Evolutionary conservation across 1,284 basidiomycete species (phyloP).

Genomic region (Cryptococcus sp.): DNA sequence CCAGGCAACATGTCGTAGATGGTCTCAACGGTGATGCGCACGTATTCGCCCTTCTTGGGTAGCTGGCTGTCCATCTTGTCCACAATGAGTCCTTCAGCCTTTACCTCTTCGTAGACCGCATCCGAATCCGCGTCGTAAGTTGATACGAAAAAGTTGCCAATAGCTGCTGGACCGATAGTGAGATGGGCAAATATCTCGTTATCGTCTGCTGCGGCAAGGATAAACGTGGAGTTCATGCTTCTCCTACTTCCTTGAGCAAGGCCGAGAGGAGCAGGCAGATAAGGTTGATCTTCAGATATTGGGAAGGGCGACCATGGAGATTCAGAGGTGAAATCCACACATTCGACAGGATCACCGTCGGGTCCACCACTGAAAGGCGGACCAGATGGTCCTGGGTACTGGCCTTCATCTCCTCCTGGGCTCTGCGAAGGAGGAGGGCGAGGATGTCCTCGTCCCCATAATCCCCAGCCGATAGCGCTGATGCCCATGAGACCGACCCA

Average conservation of each 20-base stretch:
- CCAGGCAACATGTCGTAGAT: conserved; percentile 10
- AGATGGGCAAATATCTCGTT: conserved; percentile 16
- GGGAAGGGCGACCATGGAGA: background rate
- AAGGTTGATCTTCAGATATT: conserved; percentile 1
- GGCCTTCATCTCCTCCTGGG: background rate
- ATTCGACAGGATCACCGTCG: conserved; percentile 1
- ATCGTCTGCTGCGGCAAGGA: conserved; percentile 5
- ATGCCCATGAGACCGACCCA: conserved; percentile 5
- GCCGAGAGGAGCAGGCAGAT: background rate
- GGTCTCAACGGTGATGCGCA: conserved; percentile 17
- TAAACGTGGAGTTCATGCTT: conserved; percentile 18
- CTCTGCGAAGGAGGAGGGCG: background rate
- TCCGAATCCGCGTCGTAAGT: conserved; percentile 14
- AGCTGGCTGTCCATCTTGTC: background rate
- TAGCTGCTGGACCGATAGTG: conserved; percentile 7
- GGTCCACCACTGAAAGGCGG: background rate
- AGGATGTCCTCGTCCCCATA: background rate
- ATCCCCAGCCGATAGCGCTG: background rate
- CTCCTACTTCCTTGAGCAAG: background rate
- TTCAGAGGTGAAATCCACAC: conserved; percentile 1
- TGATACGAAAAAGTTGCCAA: conserved; percentile 13
- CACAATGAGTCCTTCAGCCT: background rate
- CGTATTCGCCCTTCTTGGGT: conserved; percentile 15
- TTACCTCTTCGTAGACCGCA: conserved; percentile 1
- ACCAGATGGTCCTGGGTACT: background rate